Evolutionary conservation across 148 eudicot species (phyloP).

Genomic region (Rhododendron ovatum): DNA sequence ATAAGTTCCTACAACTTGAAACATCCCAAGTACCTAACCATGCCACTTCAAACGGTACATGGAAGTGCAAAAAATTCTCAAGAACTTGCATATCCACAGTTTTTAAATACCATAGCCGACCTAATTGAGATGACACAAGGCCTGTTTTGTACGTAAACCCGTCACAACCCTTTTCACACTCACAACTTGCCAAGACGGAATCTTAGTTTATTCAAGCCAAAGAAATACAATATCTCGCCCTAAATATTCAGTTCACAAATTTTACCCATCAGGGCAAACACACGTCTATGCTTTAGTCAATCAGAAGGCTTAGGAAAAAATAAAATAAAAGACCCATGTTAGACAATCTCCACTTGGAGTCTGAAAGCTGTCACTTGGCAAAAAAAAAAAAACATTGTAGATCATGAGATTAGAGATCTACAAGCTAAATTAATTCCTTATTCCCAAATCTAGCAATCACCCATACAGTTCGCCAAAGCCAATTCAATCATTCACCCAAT

Average conservation of each 20-base stretch:
- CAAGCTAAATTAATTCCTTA: background rate
- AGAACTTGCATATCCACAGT: background rate
- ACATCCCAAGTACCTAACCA: background rate
- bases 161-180: background rate
- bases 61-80: background rate
- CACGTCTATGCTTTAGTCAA: background rate
- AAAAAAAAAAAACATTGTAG: background rate
- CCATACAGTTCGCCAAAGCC: background rate
- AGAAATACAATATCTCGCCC: background rate
- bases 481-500: background rate
- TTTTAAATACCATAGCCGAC: background rate
- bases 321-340: background rate
- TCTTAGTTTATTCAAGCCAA: background rate
- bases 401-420: background rate
- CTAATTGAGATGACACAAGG: background rate
- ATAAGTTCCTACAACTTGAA: background rate
- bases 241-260: background rate
- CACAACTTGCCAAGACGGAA: background rate
- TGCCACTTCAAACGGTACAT: background rate
- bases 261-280: background rate
- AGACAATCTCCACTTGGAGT: background rate
- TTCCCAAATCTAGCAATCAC: background rate
- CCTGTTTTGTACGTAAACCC: background rate
- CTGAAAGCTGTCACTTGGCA: background rate
- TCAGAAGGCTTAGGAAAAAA: background rate